These are phyloP conservation scores for Neurospora sp. DNA, from an alignment of 2,329 filamentous ascomycete genomes.

Conservation along the genomic window DNA sequence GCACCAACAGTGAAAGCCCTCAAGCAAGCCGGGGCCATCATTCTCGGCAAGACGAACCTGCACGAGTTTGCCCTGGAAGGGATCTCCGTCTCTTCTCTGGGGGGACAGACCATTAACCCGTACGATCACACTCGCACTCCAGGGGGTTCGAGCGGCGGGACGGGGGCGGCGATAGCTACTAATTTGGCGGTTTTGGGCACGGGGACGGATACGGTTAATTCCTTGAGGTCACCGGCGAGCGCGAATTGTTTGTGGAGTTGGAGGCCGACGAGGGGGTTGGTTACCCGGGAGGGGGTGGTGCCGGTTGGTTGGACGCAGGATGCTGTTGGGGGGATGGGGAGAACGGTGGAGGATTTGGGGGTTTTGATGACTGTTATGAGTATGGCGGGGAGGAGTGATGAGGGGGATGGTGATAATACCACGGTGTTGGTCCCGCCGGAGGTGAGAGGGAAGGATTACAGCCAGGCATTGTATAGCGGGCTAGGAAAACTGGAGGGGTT, in stretches of 20 bases:
- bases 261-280: conserved; percentile 43
- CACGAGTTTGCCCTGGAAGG: conserved; percentile 58
- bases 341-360: conserved; percentile 37
- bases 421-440: conserved; percentile 37
- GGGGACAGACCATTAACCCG: conserved; percentile 56
- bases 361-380: conserved; percentile 38
- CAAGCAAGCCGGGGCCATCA: conserved; percentile 41
- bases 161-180: conserved; percentile 43
- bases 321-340: conserved; percentile 43
- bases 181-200: conserved; percentile 49
- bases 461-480: conserved; percentile 22
- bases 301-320: conserved; percentile 50
- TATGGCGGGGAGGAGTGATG: conserved; percentile 25
- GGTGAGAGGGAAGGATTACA: conserved; percentile 35
- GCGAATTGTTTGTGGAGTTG: conserved; percentile 52
- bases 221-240: conserved; percentile 48
- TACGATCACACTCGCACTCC: conserved; percentile 51
- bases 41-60: conserved; percentile 51
- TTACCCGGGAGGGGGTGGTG: conserved; percentile 41
- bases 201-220: conserved; percentile 54
- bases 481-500: conserved; percentile 18
- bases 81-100: conserved; percentile 50
- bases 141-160: too few relatives aligned
- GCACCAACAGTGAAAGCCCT: conserved; percentile 29
- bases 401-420: conserved; percentile 40